Evolutionary conservation across 2,329 filamentous ascomycete species (phyloP), one percentile per base, ranked within the genome.

Genomic region (Fusarium sp.): DNA sequence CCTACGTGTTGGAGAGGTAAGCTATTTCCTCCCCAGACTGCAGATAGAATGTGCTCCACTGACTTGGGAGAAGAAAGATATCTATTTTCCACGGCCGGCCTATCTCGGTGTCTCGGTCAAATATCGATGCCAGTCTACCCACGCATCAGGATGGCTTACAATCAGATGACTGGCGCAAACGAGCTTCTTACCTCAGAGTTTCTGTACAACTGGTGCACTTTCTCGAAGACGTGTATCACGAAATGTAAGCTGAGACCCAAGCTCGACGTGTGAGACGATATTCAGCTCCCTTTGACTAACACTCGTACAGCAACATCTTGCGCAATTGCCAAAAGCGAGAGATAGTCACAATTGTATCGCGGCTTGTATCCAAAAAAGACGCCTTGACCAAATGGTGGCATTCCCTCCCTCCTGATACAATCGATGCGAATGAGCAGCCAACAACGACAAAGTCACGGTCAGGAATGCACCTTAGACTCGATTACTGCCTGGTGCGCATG

Each of bases 201-300:
- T 56, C 48, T 44, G 30, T 61, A 24, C 58, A 61, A 38, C 24
- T 61, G 30, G 44, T 61, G 38, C 13, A 61, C 16, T 55, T 56
- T 5, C 58, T 61, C 24, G 58, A 61, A 56, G 58, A 61, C 36
- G 24, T 61, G 30, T 61, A 61, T 33, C 58, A 61, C 8, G 58
- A 61, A 18, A 56, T 61, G 58, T 61, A 18, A 61, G 58, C 1
- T 16, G 1, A 42, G 33, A 11, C 11, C n/a, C 1, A 22, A 20
- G 13, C 9, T n/a, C 5, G 9, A 31, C 12, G 24, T 24, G 31
- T 2, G 11, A 26, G 30, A 22, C 15, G 14, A 53, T 33, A 35
- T 13, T 3, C 35, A 13, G 7, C 35, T 54, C 22, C 8, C 1
- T 50, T 16, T 18, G 2, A 30, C 7, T 61, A 22, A 61, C 58